Base-by-base conservation (phyloP, 495 filamentous ascomycete genomes). In the Penicillium turbatum region DNA sequence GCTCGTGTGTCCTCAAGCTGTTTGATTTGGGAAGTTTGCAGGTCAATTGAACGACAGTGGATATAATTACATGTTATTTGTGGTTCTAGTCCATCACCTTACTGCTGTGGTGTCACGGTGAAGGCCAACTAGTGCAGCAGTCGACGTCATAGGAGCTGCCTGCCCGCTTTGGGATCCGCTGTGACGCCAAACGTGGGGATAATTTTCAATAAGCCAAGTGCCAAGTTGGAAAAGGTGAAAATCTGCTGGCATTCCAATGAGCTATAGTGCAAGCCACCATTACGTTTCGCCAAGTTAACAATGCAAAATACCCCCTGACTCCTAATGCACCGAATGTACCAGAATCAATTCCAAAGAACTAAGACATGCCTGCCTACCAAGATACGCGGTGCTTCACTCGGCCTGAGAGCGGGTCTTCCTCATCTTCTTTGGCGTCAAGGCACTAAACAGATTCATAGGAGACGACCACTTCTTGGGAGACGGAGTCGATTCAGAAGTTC, bases 301-400 rank as follows among this genome's bases (percentile, higher is more conserved):
- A 55, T 41, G 32, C 32, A 24, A 24, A 61, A 61, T 61, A 38
- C 13, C 27, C 46, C 24, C 43, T 42, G 26, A 41, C 55, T 32
- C 40, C 38, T n/a, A 48, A 27, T 39, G 32, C 37, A 50, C 32
- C 40, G 42, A 58, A 46, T 46, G 30, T 21, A 19, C 46, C 40
- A 41, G 39, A 41, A 50, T 21, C 13, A 34, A 13, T 35, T 29
- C 15, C 35, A 43, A 19, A 52, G 9, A 19, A 85, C n/a, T 16
- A 29, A 13, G 12, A 27, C 19, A 24, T 17, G 17, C 51, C 85
- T 75, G 59, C 81, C 85, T 37, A 77, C 78, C 62, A 89, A 85
- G 55, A 77, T 55, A 77, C 80, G 61, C 73, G 79, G 8, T 82
- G 72, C 55, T 87, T 84, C 67, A 81, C 86, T 44, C 85, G 86